A percentile compares a stretch with the other conserved stretches of the same genome.
These are phyloP conservation scores for Trichosanthes cucumerina DNA, from an alignment of 306 rosid genomes.

Conservation along the genomic window DNA sequence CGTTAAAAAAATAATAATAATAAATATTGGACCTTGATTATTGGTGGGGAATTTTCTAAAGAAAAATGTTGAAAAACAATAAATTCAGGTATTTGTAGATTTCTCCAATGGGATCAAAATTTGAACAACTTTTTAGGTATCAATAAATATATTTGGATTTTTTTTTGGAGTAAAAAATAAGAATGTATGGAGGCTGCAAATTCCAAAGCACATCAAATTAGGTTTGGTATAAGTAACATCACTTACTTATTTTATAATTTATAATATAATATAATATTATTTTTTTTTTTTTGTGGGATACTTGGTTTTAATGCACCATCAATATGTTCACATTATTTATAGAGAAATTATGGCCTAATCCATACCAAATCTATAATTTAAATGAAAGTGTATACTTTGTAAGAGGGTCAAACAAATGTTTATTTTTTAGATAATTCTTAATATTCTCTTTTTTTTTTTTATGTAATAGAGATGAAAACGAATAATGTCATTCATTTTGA, in stretches of 20 bases:
- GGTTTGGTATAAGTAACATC: constrained; percentile 10
- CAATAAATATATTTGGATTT: background rate
- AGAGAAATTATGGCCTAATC: background rate
- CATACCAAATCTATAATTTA: background rate
- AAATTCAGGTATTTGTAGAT: background rate
- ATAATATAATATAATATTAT: background rate
- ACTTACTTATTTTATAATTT: background rate
- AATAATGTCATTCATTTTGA: no score
- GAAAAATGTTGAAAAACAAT: background rate
- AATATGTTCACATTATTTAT: background rate
- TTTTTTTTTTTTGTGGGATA: background rate
- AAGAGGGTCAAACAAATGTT: background rate
- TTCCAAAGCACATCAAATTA: background rate
- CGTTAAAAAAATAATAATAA: background rate
- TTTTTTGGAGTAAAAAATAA: background rate
- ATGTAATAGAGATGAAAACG: no score
- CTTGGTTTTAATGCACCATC: background rate
- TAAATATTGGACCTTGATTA: background rate
- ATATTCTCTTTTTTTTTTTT: background rate
- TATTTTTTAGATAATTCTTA: background rate
- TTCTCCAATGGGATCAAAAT: background rate
- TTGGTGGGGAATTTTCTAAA: background rate
- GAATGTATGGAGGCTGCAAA: background rate
- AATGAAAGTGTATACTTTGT: background rate
- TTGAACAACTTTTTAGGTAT: constrained; percentile 1